Conservation (phyloP, 192 early-diverging fungal genomes). For the Coemansia umbellata region DNA sequence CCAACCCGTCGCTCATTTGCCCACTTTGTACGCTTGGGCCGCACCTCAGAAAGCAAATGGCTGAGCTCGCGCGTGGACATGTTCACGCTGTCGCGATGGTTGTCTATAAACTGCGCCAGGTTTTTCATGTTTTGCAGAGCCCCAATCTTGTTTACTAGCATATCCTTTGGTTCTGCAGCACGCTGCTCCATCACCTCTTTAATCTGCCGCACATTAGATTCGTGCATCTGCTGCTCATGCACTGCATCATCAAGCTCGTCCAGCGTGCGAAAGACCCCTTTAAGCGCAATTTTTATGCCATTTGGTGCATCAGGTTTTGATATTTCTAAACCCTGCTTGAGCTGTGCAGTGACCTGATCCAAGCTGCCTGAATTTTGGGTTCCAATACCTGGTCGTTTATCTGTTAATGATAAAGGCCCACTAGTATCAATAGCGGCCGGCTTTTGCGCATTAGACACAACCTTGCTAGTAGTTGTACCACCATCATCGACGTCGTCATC, state of each 20-base stretch:
- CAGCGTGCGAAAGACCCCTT: slow-evolving; percentile 36
- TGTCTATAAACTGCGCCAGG: slow-evolving; percentile 70
- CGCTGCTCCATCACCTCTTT: slow-evolving; percentile 20
- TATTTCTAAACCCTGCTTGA: not conserved
- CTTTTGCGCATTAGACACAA: not conserved
- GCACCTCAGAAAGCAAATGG: slow-evolving; percentile 70
- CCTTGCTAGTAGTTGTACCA: not conserved
- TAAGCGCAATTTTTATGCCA: slow-evolving; percentile 6
- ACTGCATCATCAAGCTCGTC: slow-evolving; percentile 40
- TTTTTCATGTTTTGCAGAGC: slow-evolving; percentile 57
- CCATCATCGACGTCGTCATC: slow-evolving; percentile 1
- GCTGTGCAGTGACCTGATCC: not conserved
- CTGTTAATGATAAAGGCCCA: too few species aligned
- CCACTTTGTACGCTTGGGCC: slow-evolving; percentile 85
- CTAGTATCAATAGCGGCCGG: too few species aligned
- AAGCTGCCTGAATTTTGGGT: not conserved
- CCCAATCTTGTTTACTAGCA: slow-evolving; percentile 43
- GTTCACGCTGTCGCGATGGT: slow-evolving; percentile 59
- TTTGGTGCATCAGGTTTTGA: not conserved
- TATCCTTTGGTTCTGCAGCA: slow-evolving; percentile 43
- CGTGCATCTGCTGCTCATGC: slow-evolving; percentile 29
- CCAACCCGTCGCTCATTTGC: slow-evolving; percentile 80
- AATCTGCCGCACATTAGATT: slow-evolving; percentile 22
- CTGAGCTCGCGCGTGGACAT: slow-evolving; percentile 69
- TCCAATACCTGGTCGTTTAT: not conserved